Evolutionary conservation across 352 stramenopile genomes (phyloP).

Genomic region (Pythium vanterpoolii): DNA sequence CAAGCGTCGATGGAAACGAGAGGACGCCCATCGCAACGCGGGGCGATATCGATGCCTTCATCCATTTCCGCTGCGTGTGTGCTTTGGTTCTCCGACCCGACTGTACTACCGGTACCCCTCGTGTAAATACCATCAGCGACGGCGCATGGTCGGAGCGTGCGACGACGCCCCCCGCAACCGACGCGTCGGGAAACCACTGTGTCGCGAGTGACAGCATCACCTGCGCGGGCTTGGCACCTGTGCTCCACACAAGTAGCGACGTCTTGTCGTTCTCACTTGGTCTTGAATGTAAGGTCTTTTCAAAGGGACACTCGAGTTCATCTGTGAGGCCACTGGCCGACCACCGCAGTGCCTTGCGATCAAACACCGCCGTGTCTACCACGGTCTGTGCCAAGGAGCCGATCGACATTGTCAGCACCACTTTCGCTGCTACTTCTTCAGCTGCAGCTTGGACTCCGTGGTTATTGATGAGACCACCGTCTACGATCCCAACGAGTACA

Average conservation of each 20-base stretch:
- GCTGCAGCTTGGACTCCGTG: not conserved
- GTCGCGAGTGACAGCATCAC: slow-evolving; percentile 34
- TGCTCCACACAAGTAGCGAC: slow-evolving; percentile 58
- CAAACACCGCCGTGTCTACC: slow-evolving; percentile 42
- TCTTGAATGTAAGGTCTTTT: not conserved
- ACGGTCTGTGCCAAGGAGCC: slow-evolving; percentile 44
- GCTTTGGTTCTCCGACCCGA: not conserved
- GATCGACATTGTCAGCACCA: slow-evolving; percentile 34
- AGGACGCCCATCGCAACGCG: not conserved
- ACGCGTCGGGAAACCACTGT: slow-evolving; percentile 33
- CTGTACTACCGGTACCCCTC: not conserved
- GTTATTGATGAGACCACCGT: not conserved
- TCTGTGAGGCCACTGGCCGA: slow-evolving; percentile 29
- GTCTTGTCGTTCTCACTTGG: slow-evolving; percentile 10
- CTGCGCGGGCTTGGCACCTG: slow-evolving; percentile 43
- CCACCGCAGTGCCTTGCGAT: slow-evolving; percentile 50
- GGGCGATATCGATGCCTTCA: not conserved
- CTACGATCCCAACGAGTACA: slow-evolving; percentile 27
- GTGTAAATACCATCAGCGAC: slow-evolving; percentile 15
- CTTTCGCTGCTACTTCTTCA: not conserved
- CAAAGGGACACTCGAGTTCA: slow-evolving; percentile 37
- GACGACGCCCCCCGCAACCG: slow-evolving; percentile 39
- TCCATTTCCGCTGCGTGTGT: slow-evolving; percentile 1
- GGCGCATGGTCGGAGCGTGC: slow-evolving; percentile 1
- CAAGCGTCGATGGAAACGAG: slow-evolving; percentile 6